Conservation (phyloP, 2,329 filamentous ascomycete genomes). For the Nakataea oryzae region DNA sequence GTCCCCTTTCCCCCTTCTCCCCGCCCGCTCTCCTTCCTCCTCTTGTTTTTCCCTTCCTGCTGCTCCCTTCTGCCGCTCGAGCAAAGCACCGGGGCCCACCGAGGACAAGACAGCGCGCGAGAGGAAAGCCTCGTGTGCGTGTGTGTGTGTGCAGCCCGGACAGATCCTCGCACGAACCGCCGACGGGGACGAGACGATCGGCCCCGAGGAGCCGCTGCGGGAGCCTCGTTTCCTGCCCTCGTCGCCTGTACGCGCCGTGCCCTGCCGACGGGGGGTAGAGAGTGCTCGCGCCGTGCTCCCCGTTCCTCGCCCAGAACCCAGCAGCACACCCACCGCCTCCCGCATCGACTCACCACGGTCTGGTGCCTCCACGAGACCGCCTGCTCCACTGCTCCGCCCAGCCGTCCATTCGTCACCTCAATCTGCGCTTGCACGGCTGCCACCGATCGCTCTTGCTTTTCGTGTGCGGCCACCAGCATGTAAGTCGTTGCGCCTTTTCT, state of each 20-base stretch:
- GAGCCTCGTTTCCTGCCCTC: not conserved
- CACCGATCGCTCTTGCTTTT: not conserved
- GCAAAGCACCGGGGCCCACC: not conserved
- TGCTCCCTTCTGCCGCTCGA: not conserved
- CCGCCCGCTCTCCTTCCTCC: not conserved
- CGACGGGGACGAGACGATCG: not conserved
- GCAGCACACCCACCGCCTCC: not conserved
- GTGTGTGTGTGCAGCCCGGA: not conserved
- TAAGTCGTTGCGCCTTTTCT: not conserved
- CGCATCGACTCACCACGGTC: not conserved
- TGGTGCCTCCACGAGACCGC: not conserved
- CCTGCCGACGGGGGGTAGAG: too few species aligned
- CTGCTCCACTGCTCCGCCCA: not conserved
- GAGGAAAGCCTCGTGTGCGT: not conserved
- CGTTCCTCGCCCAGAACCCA: not conserved
- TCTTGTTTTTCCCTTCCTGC: not conserved
- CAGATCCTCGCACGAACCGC: too few species aligned
- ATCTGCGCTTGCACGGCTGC: not conserved
- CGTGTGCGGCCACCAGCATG: too few species aligned
- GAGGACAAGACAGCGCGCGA: not conserved
- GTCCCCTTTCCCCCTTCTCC: conserved; percentile 1
- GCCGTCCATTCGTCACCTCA: not conserved
- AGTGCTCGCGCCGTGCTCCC: not conserved
- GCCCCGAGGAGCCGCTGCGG: too few species aligned
- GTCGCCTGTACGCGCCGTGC: too few species aligned